Percentiles rank a stretch among this genome's conserved stretches.
These are phyloP conservation scores for Datisca glomerata DNA, from an alignment of 306 rosid species.

Conservation along the genomic window DNA sequence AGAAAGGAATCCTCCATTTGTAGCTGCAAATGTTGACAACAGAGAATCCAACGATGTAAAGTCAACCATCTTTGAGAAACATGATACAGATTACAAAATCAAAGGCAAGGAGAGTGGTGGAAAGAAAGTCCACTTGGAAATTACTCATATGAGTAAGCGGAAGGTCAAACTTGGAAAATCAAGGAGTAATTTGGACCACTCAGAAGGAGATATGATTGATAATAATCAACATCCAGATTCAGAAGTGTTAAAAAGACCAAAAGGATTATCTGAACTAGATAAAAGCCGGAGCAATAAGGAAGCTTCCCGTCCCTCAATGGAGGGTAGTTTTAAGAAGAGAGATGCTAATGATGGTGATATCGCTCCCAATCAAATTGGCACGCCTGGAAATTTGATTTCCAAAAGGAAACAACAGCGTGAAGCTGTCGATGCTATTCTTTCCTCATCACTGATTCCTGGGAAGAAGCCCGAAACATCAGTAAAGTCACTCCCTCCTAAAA, in stretches of 20 bases:
- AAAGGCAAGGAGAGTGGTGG: constrained; percentile 16
- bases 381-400: constrained; percentile 39
- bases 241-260: constrained; percentile 20
- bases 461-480: constrained; percentile 42
- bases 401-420: constrained; percentile 88
- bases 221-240: constrained; percentile 19
- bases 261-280: constrained; percentile 26
- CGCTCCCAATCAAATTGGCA: constrained; percentile 24
- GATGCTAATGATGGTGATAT: constrained; percentile 24
- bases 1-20: constrained; percentile 18
- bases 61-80: constrained; percentile 14
- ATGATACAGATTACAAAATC: constrained; percentile 11
- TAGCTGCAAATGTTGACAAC: constrained; percentile 16
- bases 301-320: constrained; percentile 26
- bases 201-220: constrained; percentile 22
- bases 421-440: constrained; percentile 83
- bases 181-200: constrained; percentile 18
- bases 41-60: constrained; percentile 15
- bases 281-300: constrained; percentile 18
- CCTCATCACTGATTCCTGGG: constrained; percentile 65
- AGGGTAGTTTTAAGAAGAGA: constrained; percentile 23
- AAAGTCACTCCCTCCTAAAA: constrained; percentile 33
- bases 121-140: constrained; percentile 27
- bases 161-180: constrained; percentile 25
- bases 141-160: constrained; percentile 26